Evolutionary conservation across 2,329 filamentous ascomycete species (phyloP).

Genomic region (Fusarium sublunatum): DNA sequence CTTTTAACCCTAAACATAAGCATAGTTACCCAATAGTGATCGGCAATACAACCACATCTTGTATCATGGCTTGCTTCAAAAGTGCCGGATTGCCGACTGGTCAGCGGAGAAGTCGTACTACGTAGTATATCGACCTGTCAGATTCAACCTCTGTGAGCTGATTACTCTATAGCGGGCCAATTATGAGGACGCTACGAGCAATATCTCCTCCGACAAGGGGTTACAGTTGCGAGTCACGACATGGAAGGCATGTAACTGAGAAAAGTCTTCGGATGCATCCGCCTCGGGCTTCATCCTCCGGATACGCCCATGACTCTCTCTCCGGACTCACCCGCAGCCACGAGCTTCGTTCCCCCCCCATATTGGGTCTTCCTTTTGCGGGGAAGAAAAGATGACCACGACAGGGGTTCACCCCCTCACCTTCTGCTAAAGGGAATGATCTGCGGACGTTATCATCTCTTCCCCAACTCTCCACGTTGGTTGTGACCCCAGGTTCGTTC

Average conservation of each 20-base stretch:
- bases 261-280: neutral
- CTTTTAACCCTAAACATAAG: slow-evolving; percentile 34
- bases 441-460: slow-evolving; percentile 4
- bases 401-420: slow-evolving; percentile 20
- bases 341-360: neutral
- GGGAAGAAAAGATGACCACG: slow-evolving; percentile 21
- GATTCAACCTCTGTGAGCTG: neutral
- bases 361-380: neutral
- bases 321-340: slow-evolving; percentile 21
- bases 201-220: too few relatives aligned
- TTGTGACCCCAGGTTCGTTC: slow-evolving; percentile 22
- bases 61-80: neutral
- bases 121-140: neutral
- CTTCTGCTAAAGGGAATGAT: slow-evolving; percentile 20
- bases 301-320: slow-evolving; percentile 13
- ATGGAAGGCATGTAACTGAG: neutral
- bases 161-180: slow-evolving; percentile 7
- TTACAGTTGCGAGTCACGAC: neutral
- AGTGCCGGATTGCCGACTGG: slow-evolving; percentile 38
- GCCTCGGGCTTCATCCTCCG: slow-evolving; percentile 5
- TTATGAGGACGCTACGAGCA: neutral
- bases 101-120: too few relatives aligned
- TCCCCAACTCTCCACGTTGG: slow-evolving; percentile 44
- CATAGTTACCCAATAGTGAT: slow-evolving; percentile 17
- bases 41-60: slow-evolving; percentile 8